Evolutionary conservation across 345 rosid genomes (phyloP), one percentile per base, ranked within the genome.

Genomic region (Eucalyptus virginea): DNA sequence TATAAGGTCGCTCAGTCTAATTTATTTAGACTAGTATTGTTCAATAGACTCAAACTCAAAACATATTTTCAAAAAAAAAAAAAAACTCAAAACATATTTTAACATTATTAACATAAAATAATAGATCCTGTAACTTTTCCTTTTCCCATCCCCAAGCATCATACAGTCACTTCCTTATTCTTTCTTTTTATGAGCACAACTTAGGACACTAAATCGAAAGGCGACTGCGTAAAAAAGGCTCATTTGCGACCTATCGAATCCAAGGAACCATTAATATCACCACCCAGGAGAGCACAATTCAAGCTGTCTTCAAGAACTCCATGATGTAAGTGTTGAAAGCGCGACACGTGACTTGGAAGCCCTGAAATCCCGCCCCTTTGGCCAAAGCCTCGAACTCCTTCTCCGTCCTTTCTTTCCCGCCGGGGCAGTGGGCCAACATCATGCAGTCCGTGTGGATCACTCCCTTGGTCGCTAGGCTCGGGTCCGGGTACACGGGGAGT

Each of bases 401-500:
- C 88, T 91, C 91, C 3, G 99, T 98, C 88, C 99, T 94, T 92
- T 98, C 99, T 94, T 98, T 97, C 49, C 98, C 99, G 16, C 99
- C 99, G 0, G 97, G 98, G 91, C 94, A 95, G 87, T 95, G 98
- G 80, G 97, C 98, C 97, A 98, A 90, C 99, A 98, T 98, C 90
- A 97, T 93, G 89, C 93, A 91, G 62, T 98, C 99, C 2, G 94
- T 90, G 90, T 98, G 99, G 89, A 96, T 89, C 26, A 93, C 95
- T 86, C 87, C 89, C 94, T 95, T 98, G 24, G 97, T 91, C 48
- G 92, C 92, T 2, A 95, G 95, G 93, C 96, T 96, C 2, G 93
- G 18, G 92, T 97, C 99, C 1, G 98, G 99, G 40, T 91, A 94
- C 87, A 90, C 96, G 0, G 99, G 98, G 77, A 98, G 95, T n/a